Evolutionary conservation across 2,329 filamentous ascomycete species (phyloP).

Genomic region (Colletotrichum camelliae): DNA sequence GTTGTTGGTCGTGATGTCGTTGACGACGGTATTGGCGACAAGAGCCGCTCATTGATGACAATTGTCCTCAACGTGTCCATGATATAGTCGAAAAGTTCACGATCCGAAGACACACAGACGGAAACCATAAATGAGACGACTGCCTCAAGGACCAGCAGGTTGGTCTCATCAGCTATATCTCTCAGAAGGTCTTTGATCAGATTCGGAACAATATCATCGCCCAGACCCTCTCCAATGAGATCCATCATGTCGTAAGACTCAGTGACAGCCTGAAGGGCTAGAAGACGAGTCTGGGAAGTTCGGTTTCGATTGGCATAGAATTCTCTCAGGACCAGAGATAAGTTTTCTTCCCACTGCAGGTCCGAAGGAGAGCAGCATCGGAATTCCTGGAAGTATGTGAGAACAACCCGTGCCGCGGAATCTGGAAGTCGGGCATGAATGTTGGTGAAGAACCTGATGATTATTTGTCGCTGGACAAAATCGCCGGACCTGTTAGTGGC

Average conservation of each 20-base stretch:
- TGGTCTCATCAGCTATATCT: constrained; percentile 66
- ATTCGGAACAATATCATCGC: constrained; percentile 61
- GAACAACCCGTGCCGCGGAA: constrained; percentile 65
- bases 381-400: constrained; percentile 72
- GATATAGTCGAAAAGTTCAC: constrained; percentile 64
- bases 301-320: constrained; percentile 69
- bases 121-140: constrained; percentile 69
- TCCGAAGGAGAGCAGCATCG: constrained; percentile 76
- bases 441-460: constrained; percentile 70
- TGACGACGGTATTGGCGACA: constrained; percentile 43
- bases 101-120: constrained; percentile 65
- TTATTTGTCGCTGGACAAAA: constrained; percentile 68
- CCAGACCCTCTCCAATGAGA: constrained; percentile 59
- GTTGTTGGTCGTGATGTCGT: constrained; percentile 30
- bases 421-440: constrained; percentile 69
- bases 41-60: constrained; percentile 53
- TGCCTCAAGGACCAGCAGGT: constrained; percentile 68
- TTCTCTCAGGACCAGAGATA: constrained; percentile 62
- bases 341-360: constrained; percentile 69
- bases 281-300: constrained; percentile 66
- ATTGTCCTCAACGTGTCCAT: constrained; percentile 57
- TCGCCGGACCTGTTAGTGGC: constrained; percentile 51
- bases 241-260: constrained; percentile 65
- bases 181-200: constrained; percentile 67
- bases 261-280: constrained; percentile 65